Percentiles rank a stretch among this genome's conserved stretches.
phyloP scores from a whole-genome alignment of 148 eudicot species.

The Salicornia ramosissima region DNA sequence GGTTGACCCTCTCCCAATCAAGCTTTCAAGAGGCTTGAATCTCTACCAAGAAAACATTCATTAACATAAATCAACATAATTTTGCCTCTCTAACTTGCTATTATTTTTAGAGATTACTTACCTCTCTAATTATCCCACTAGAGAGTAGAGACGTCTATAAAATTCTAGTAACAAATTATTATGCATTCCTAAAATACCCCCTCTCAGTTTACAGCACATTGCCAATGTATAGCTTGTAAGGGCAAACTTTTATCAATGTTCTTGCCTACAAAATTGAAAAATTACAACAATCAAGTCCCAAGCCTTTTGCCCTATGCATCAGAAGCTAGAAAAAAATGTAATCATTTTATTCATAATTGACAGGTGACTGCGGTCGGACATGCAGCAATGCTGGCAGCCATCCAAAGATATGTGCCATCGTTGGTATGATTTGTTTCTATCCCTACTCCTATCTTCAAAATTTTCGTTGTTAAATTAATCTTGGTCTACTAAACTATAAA shows the following conservation, averaged over 20 bases:
- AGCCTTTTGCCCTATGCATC: not conserved
- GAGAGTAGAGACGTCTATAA: no score
- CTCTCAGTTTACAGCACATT: no score
- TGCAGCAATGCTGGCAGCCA: slow-evolving; percentile 97
- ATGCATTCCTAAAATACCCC: no score
- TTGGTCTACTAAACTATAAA: not conserved
- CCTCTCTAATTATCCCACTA: no score
- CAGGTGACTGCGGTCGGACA: slow-evolving; percentile 99
- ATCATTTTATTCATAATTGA: slow-evolving; percentile 11
- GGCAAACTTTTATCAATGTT: not conserved
- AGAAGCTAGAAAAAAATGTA: slow-evolving; percentile 8
- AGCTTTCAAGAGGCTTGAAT: no score
- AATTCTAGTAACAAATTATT: no score
- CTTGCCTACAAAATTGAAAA: slow-evolving; percentile 3
- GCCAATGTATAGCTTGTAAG: no score
- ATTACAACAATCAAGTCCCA: not conserved
- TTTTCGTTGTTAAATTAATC: slow-evolving; percentile 4
- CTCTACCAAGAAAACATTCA: no score
- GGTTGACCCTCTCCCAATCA: no score
- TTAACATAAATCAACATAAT: no score
- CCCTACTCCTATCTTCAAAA: not conserved
- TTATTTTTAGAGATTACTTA: no score
- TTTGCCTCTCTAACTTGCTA: no score
- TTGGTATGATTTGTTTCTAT: slow-evolving; percentile 52
- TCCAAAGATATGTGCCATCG: slow-evolving; percentile 85